Base-by-base conservation (phyloP, 768 basidiomycete species). In the Rhodosporidiobolus sp. region DNA sequence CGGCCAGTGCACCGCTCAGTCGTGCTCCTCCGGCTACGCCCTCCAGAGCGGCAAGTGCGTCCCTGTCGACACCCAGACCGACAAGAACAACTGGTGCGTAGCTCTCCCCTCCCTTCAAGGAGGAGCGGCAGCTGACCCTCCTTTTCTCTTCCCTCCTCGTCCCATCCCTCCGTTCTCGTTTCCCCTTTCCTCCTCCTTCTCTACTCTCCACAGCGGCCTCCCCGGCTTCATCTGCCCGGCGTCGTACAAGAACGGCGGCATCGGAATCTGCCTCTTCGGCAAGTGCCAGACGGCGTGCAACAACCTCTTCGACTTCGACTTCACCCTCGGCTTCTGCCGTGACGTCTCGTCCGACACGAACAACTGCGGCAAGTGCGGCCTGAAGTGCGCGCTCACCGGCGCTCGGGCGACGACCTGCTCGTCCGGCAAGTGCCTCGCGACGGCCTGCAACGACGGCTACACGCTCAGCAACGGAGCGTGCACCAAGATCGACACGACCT, bases 161-260 rank as follows among this genome's bases (percentile, higher is more conserved):
- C 38, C 35, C 56, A 20, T 58, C 35, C 7, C 56, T 43, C 16
- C n/a, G n/a, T n/a, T n/a, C n/a, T n/a, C n/a, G n/a, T n/a, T n/a
- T n/a, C n/a, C n/a, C n/a, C 28, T 43, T 43, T 43, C 38, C 38
- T 43, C 38, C 8, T 14, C 38, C 38, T 14, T 43, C 14, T 14
- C 14, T 14, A 7, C 38, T 7, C 7, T 14, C 20, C 24, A 5
- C 49, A 63, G 67, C 49, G 73, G 73, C 22, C 5, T 24, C 7
- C 20, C 65, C 66, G 61, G 61, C 10, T 64, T 50, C 32, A 48
- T 57, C 35, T 74, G 73, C 69, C 69, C 69, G 22, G n/a, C 52
- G 4, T 49, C 65, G 6, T 74, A 67, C 73, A n/a, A 30, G n/a
- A 74, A 74, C 69, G 73, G 73, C 63, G 73, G 69, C 32, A 6